phyloP scores from a whole-genome alignment of 1,284 basidiomycete genomes.

The Marasmius sp. region DNA sequence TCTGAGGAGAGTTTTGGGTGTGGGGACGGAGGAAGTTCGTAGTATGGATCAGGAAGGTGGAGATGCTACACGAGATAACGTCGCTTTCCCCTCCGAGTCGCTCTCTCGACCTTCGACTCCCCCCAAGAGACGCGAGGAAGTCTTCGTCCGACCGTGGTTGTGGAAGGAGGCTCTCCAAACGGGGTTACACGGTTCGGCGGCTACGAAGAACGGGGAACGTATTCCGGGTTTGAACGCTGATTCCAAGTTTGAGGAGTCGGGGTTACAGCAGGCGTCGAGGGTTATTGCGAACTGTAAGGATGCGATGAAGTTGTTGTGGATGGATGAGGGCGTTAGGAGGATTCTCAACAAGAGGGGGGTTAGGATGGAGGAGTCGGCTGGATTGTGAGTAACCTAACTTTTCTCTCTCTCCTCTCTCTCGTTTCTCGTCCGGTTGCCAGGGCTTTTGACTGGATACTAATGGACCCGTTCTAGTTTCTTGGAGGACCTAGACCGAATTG shows the following conservation, averaged over 20 bases:
- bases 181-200: background rate
- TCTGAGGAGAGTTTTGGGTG: conserved; percentile 50
- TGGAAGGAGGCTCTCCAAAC: conserved; percentile 9
- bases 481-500: conserved; percentile 62
- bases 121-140: conserved; percentile 7
- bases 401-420: background rate
- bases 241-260: background rate
- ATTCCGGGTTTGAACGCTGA: background rate
- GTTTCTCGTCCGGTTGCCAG: background rate
- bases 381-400: conserved; percentile 50
- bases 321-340: conserved; percentile 37
- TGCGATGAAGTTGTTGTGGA: conserved; percentile 57
- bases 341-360: conserved; percentile 42
- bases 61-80: background rate
- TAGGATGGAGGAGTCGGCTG: conserved; percentile 52
- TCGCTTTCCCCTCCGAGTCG: background rate
- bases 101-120: background rate
- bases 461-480: conserved; percentile 14
- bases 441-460: background rate
- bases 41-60: conserved; percentile 8
- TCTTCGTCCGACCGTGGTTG: conserved; percentile 7
- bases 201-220: background rate
- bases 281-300: conserved; percentile 40
- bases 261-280: conserved; percentile 34
- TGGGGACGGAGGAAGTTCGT: conserved; percentile 41